These are phyloP conservation scores for Prunus mume DNA, from an alignment of 306 rosid genomes.

Conservation along the genomic window DNA sequence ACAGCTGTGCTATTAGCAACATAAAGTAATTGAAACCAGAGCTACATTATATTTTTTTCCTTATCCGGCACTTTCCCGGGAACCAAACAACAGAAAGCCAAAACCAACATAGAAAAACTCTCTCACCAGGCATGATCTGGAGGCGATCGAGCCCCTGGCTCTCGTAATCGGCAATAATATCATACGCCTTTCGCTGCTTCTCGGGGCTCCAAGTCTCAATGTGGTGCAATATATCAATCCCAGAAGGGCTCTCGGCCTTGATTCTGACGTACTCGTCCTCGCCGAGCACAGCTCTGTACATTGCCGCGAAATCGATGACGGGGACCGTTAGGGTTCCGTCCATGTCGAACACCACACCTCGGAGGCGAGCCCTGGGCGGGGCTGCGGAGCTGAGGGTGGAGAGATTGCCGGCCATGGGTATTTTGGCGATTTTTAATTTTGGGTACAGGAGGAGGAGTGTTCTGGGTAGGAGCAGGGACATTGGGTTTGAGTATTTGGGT, in stretches of 20 bases:
- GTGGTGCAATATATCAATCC: constrained; percentile 72
- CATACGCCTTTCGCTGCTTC: constrained; percentile 60
- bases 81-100: constrained; percentile 17
- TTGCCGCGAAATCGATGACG: constrained; percentile 74
- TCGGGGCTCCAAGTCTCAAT: constrained; percentile 60
- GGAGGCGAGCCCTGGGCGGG: constrained; percentile 48
- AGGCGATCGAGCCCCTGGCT: constrained; percentile 67
- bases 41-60: neutral
- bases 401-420: constrained; percentile 36
- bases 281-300: constrained; percentile 85
- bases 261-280: constrained; percentile 58
- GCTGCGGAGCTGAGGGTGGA: neutral
- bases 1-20: neutral
- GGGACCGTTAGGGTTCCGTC: constrained; percentile 96
- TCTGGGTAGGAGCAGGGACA: constrained; percentile 22
- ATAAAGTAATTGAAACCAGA: neutral
- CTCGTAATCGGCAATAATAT: constrained; percentile 69
- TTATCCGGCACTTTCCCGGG: neutral
- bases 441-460: constrained; percentile 21
- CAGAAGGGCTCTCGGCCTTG: constrained; percentile 54
- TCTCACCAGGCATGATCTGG: constrained; percentile 88
- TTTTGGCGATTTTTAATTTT: constrained; percentile 9
- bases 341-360: constrained; percentile 95
- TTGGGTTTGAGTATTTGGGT: neutral
- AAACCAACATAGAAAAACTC: neutral